A percentile compares a stretch with the other conserved stretches of the same genome.
These are phyloP conservation scores for Talaromyces trachyspermus DNA, from an alignment of 495 filamentous ascomycete species.

Conservation along the genomic window DNA sequence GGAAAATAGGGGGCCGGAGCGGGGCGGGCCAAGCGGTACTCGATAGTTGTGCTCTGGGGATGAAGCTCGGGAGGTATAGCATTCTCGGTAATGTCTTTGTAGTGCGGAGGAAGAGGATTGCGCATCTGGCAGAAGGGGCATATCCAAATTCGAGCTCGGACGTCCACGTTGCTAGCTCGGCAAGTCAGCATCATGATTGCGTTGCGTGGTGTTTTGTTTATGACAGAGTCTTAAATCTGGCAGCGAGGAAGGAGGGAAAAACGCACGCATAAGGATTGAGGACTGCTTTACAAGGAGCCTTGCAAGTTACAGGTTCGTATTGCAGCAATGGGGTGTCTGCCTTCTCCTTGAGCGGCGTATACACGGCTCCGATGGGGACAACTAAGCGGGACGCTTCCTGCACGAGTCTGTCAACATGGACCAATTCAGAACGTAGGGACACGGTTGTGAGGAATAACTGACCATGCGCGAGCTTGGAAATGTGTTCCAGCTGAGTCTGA, in stretches of 20 bases:
- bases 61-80: constrained; percentile 94
- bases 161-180: constrained; percentile 75
- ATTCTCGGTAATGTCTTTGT: constrained; percentile 96
- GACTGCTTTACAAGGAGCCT: constrained; percentile 89
- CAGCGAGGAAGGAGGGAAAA: too few relatives aligned
- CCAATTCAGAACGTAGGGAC: constrained; percentile 9
- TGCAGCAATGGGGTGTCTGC: constrained; percentile 81
- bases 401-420: constrained; percentile 7
- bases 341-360: constrained; percentile 95
- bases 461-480: constrained; percentile 98
- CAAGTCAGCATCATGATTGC: constrained; percentile 1
- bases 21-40: constrained; percentile 88
- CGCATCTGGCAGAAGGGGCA: constrained; percentile 97
- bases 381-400: constrained; percentile 96
- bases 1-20: constrained; percentile 93
- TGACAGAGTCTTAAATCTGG: background rate
- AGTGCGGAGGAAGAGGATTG: constrained; percentile 92
- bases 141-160: constrained; percentile 92
- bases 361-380: constrained; percentile 92
- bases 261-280: constrained; percentile 92
- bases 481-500: constrained; percentile 98
- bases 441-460: constrained; percentile 18
- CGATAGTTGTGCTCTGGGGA: constrained; percentile 89
- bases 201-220: background rate
- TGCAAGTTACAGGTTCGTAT: constrained; percentile 98